Conservation (phyloP, 345 rosid species). For the Lepidium africanum region DNA sequence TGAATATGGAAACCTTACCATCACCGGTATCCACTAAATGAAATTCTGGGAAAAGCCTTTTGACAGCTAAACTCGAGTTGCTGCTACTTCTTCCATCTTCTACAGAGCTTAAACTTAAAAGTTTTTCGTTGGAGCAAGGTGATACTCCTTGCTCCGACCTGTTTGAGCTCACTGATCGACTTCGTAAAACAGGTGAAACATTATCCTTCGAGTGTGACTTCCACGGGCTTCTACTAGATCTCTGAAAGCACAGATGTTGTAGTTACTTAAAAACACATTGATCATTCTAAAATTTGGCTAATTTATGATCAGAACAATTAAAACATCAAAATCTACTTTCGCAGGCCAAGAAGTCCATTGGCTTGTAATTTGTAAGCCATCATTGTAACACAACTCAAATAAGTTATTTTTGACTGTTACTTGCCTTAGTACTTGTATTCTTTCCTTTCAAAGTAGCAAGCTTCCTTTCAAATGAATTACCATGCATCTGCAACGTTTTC, state of each 20-base stretch:
- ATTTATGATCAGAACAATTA: neutral
- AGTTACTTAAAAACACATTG: neutral
- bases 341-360: neutral
- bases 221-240: constrained; percentile 39
- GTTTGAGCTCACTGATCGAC: constrained; percentile 48
- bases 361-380: neutral
- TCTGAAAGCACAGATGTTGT: constrained; percentile 29
- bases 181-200: constrained; percentile 44
- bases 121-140: constrained; percentile 27
- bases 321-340: neutral
- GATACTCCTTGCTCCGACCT: constrained; percentile 41
- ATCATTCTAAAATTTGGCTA: neutral
- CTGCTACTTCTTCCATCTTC: constrained; percentile 26
- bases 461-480: constrained; percentile 88
- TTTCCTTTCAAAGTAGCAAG: constrained; percentile 64
- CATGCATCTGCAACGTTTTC: constrained; percentile 48
- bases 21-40: constrained; percentile 28
- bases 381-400: neutral
- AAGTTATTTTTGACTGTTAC: constrained; percentile 8
- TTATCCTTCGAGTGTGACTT: constrained; percentile 35
- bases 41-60: constrained; percentile 48
- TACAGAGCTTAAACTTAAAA: constrained; percentile 28
- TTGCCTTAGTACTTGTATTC: constrained; percentile 37
- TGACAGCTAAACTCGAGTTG: constrained; percentile 31
- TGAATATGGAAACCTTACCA: constrained; percentile 30